Evolutionary conservation across 1,139 yeast genomes (phyloP).

Genomic region (Suhomyces yuchorum): DNA sequence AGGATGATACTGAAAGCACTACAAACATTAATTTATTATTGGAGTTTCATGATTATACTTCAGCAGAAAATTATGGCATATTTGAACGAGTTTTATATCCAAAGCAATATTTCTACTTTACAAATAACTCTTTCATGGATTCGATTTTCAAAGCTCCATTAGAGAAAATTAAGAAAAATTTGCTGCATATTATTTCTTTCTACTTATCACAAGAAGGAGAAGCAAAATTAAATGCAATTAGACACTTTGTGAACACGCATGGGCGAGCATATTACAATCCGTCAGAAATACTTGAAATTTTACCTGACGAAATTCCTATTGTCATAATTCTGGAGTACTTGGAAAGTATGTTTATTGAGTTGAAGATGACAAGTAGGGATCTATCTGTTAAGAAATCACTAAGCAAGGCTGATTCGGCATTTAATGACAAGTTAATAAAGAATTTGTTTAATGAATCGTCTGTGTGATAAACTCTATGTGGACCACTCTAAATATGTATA

Average conservation of each 20-base stretch:
- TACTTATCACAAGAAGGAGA: slow-evolving; percentile 22
- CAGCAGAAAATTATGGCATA: slow-evolving; percentile 38
- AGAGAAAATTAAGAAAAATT: slow-evolving; percentile 6
- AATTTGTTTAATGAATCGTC: slow-evolving; percentile 9
- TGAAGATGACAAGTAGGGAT: slow-evolving; percentile 25
- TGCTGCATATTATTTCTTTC: slow-evolving; percentile 24
- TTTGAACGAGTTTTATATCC: slow-evolving; percentile 28
- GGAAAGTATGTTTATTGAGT: slow-evolving; percentile 22
- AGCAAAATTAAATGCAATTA: slow-evolving; percentile 22
- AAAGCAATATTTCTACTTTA: slow-evolving; percentile 21
- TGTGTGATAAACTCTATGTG: not conserved
- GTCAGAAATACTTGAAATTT: slow-evolving; percentile 28
- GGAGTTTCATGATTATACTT: slow-evolving; percentile 29
- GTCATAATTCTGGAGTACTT: slow-evolving; percentile 34
- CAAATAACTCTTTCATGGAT: not conserved
- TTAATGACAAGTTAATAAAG: slow-evolving; percentile 18
- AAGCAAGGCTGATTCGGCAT: slow-evolving; percentile 31
- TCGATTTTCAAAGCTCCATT: not conserved
- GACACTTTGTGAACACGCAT: slow-evolving; percentile 34
- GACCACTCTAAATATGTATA: not conserved
- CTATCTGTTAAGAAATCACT: slow-evolving; percentile 30
- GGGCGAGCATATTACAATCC: slow-evolving; percentile 26
- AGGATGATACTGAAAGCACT: not conserved
- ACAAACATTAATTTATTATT: slow-evolving; percentile 15
- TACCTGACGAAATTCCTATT: slow-evolving; percentile 39